A percentile compares a stretch with the other conserved stretches of the same genome.
phyloP scores from a whole-genome alignment of 2,329 filamentous ascomycete species.

The Microsporum audouinii region DNA sequence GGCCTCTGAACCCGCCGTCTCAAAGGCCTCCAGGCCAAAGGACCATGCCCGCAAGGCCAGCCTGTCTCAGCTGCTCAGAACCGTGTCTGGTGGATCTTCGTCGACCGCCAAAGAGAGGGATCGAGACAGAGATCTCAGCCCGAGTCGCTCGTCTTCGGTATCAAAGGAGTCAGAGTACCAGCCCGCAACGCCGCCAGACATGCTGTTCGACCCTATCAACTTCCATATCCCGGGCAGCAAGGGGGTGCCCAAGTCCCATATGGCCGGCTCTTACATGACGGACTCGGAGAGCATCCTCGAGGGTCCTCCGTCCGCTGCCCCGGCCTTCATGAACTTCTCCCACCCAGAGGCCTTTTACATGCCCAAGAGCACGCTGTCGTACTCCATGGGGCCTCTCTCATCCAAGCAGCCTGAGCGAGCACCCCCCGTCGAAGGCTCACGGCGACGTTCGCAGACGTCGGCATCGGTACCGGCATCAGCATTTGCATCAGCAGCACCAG shows the following conservation, averaged over 20 bases:
- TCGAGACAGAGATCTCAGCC: slow-evolving; percentile 17
- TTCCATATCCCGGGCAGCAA: slow-evolving; percentile 12
- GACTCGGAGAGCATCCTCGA: slow-evolving; percentile 15
- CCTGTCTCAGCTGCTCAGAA: slow-evolving; percentile 20
- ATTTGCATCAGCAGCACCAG: background rate
- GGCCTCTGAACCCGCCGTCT: background rate
- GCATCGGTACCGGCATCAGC: background rate
- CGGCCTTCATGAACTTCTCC: slow-evolving; percentile 23
- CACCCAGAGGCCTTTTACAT: slow-evolving; percentile 26
- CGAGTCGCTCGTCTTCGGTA: slow-evolving; percentile 24
- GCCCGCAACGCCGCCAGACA: slow-evolving; percentile 20
- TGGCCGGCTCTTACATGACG: slow-evolving; percentile 15
- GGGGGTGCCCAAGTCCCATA: slow-evolving; percentile 7
- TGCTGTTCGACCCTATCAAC: slow-evolving; percentile 19
- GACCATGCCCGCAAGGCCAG: slow-evolving; percentile 14
- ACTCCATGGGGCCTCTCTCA: slow-evolving; percentile 25
- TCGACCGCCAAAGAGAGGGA: background rate
- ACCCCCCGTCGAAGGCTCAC: background rate
- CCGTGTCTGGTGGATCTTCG: slow-evolving; percentile 25
- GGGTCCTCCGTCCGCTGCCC: slow-evolving; percentile 16
- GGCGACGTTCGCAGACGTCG: background rate
- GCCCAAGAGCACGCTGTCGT: slow-evolving; percentile 20
- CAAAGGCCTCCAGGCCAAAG: background rate
- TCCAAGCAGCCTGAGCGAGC: slow-evolving; percentile 20
- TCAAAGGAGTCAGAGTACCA: slow-evolving; percentile 24